phyloP scores from a whole-genome alignment of 2,329 filamentous ascomycete species.

The Gnomoniopsis sp. region DNA sequence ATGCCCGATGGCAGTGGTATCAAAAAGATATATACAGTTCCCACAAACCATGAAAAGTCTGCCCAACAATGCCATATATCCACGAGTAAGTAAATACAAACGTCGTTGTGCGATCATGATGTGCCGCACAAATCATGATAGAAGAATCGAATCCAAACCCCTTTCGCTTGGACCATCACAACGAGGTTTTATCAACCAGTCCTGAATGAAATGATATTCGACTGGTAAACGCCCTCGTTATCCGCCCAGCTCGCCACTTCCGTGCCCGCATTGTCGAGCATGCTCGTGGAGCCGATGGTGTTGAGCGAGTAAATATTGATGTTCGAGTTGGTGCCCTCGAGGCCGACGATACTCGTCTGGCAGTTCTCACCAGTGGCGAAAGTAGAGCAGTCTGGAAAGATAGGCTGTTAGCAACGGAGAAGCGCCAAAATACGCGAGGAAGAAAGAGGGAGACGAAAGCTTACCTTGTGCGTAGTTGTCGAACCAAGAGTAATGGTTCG shows the following conservation, averaged over 20 bases:
- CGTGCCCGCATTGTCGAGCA: slow-evolving; percentile 35
- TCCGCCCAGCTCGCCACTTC: slow-evolving; percentile 33
- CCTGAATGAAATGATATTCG: slow-evolving; percentile 33
- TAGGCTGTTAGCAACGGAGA: neutral
- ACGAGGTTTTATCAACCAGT: slow-evolving; percentile 14
- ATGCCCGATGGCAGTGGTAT: no score
- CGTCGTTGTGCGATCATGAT: no score
- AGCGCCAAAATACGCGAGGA: neutral
- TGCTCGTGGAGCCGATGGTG: slow-evolving; percentile 39
- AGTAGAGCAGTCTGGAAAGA: slow-evolving; percentile 37
- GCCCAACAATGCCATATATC: neutral
- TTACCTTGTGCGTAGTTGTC: slow-evolving; percentile 46
- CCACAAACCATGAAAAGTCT: no score
- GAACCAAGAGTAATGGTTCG: slow-evolving; percentile 67
- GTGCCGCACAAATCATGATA: neutral
- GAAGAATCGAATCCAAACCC: neutral
- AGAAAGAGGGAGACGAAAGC: neutral
- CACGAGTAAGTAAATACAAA: neutral
- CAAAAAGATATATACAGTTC: no score
- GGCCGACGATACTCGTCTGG: slow-evolving; percentile 40
- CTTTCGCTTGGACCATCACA: neutral
- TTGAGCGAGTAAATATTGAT: slow-evolving; percentile 42
- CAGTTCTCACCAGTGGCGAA: slow-evolving; percentile 40
- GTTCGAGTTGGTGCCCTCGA: slow-evolving; percentile 26
- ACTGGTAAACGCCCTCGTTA: slow-evolving; percentile 37